Percentiles rank a stretch among this genome's conserved stretches.
Conservation (phyloP, 1,284 basidiomycete genomes). For the Ceratobasidium sp. region DNA sequence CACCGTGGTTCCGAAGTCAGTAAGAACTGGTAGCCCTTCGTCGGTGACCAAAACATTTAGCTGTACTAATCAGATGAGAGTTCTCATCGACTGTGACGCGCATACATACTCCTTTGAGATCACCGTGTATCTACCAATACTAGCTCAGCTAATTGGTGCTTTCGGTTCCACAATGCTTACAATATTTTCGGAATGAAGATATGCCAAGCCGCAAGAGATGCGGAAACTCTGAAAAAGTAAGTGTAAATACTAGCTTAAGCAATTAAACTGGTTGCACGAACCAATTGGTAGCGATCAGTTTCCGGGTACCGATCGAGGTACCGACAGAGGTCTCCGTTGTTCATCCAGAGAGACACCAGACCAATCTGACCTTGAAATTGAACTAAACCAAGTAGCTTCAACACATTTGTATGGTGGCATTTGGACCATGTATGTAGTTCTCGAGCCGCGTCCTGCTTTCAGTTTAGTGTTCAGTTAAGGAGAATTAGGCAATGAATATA, state of each 20-base stretch:
- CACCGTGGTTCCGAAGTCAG: constrained; percentile 16
- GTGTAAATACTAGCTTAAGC: neutral
- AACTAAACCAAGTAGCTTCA: neutral
- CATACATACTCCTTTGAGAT: constrained; percentile 2
- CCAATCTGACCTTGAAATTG: neutral
- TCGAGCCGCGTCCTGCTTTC: constrained; percentile 8
- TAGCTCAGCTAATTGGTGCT: neutral
- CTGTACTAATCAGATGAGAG: neutral
- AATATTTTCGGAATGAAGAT: neutral
- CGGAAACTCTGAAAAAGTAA: neutral
- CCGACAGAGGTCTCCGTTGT: neutral
- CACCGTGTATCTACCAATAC: constrained; percentile 12
- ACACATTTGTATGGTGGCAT: constrained; percentile 5
- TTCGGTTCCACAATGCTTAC: neutral
- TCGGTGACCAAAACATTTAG: neutral
- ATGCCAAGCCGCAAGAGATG: neutral
- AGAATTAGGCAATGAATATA: neutral
- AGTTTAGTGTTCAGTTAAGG: too few species aligned
- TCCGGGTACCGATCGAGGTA: neutral
- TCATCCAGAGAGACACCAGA: constrained; percentile 1
- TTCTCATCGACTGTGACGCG: neutral
- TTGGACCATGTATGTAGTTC: constrained; percentile 30
- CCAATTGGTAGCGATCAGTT: neutral
- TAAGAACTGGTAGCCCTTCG: neutral
- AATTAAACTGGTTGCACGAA: neutral